Base-by-base conservation (phyloP, 345 rosid species). In the Garcia nutans region DNA sequence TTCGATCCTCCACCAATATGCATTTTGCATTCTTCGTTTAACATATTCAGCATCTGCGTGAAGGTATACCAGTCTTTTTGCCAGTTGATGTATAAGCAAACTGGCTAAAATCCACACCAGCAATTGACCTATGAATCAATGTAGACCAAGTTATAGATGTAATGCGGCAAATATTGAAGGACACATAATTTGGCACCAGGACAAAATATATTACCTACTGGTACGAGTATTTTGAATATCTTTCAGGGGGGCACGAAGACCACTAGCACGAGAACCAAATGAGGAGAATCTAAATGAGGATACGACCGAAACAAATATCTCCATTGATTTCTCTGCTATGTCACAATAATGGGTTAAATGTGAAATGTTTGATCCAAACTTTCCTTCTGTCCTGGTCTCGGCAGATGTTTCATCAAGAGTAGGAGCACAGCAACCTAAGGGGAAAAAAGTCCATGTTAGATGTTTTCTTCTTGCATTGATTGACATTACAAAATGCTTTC, bases 251-350 rank as follows among this genome's bases (percentile, higher is more conserved):
- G 97, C 91, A 55, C 93, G 94, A 15, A 96, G 96, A 79, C 99
- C 97, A 23, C 99, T 96, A 64, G 93, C 99, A 72, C 93, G 95
- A 76, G 97, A 89, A 76, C 98, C 97, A 62, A 91, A 72, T 57
- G 88, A 82, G 12, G 86, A 80, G 78, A 71, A 89, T 71, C 84
- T 81, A 74, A 88, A 92, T 37, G 96, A 89, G 22, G 93, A 89
- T 77, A 96, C 85, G 65, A 85, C 89, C 0, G 94, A 88, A 65
- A 91, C 96, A 68, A 90, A 89, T 45, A 52, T 92, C 82, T 88
- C 97, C 79, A 93, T 82, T 65, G 97, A 93, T 75, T 91, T 89
- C 86, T 89, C 96, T 58, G 99, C 99, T 82, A 93, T 88, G 73
- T 82, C 84, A 61, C 91, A 87, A 80, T 93, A 96, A 55, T 69